A percentile compares a stretch with the other conserved stretches of the same genome.
Conservation (phyloP, 495 filamentous ascomycete species). For the Amniculicola lignicola region DNA sequence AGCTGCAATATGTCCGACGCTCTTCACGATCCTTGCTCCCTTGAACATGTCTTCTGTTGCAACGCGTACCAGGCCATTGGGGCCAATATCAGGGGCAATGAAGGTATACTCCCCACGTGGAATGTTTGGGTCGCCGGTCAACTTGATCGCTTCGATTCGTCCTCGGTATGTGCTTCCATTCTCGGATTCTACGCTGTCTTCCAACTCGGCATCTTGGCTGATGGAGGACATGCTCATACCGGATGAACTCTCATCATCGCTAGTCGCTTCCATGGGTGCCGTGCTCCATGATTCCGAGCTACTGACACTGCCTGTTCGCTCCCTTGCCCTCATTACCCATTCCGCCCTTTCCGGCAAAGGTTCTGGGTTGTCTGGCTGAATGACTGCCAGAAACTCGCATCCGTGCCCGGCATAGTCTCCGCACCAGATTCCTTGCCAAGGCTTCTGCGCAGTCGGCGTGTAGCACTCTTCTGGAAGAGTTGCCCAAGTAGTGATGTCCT, state of each 20-base stretch:
- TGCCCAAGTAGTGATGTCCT: conserved; percentile 69
- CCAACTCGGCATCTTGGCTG: background rate
- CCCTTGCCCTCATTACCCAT: conserved; percentile 10
- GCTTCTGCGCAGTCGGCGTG: conserved; percentile 73
- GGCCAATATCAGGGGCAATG: conserved; percentile 69
- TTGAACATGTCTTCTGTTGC: conserved; percentile 65
- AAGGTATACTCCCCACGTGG: conserved; percentile 83
- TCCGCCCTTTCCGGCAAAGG: conserved; percentile 21
- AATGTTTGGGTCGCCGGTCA: conserved; percentile 87
- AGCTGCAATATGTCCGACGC: conserved; percentile 71
- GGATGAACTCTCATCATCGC: background rate
- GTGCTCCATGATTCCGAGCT: conserved; percentile 25
- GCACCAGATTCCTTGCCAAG: conserved; percentile 85
- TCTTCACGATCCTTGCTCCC: conserved; percentile 72
- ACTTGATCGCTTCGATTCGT: conserved; percentile 73
- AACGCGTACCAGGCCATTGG: conserved; percentile 56
- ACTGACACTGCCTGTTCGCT: conserved; percentile 14
- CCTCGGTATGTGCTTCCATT: conserved; percentile 51
- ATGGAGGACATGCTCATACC: background rate
- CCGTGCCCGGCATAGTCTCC: conserved; percentile 87
- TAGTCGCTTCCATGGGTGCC: background rate
- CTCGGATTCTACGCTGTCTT: conserved; percentile 17
- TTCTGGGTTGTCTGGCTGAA: conserved; percentile 58
- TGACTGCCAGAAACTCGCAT: conserved; percentile 79
- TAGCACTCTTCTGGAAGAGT: conserved; percentile 70